Percentiles rank a stretch among this genome's conserved stretches.
These are phyloP conservation scores for Alternaria postmessia DNA, from an alignment of 2,329 filamentous ascomycete genomes.

Conservation along the genomic window DNA sequence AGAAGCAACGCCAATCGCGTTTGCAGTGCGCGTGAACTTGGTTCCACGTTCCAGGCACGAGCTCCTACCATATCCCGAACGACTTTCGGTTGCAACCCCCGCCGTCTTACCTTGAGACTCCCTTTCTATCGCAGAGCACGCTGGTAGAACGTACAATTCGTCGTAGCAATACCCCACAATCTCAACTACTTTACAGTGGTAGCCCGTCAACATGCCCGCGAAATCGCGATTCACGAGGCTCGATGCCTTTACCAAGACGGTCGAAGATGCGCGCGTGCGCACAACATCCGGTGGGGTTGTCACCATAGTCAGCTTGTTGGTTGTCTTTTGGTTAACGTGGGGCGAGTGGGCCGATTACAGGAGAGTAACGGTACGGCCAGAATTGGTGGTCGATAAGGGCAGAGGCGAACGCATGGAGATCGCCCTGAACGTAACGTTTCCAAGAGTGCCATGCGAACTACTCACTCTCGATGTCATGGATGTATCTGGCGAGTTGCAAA, in stretches of 20 bases:
- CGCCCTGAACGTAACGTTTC: conserved; percentile 96
- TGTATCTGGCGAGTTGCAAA: conserved; percentile 95
- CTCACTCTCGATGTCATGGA: conserved; percentile 99
- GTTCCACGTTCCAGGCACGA: conserved; percentile 10
- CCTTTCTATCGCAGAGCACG: conserved; percentile 11
- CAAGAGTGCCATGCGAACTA: conserved; percentile 90
- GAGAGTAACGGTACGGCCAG: conserved; percentile 83
- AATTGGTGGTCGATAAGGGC: conserved; percentile 95
- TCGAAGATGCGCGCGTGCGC: conserved; percentile 95
- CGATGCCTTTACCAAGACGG: conserved; percentile 98
- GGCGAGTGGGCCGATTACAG: conserved; percentile 97
- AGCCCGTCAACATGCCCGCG: conserved; percentile 70
- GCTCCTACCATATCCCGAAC: conserved; percentile 12
- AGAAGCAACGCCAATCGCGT: conserved; percentile 21
- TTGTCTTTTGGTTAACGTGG: conserved; percentile 88
- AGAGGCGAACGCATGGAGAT: conserved; percentile 99
- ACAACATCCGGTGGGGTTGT: conserved; percentile 96
- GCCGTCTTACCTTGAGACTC: conserved; percentile 21
- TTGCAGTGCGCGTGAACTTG: conserved; percentile 16
- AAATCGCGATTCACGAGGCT: conserved; percentile 96
- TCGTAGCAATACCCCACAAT: neutral
- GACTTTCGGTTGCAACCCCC: conserved; percentile 18
- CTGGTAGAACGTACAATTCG: conserved; percentile 2
- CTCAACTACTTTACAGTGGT: conserved; percentile 20
- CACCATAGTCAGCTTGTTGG: conserved; percentile 86